phyloP scores from a whole-genome alignment of 2,329 filamentous ascomycete species.

The Penicillium brasilianum region DNA sequence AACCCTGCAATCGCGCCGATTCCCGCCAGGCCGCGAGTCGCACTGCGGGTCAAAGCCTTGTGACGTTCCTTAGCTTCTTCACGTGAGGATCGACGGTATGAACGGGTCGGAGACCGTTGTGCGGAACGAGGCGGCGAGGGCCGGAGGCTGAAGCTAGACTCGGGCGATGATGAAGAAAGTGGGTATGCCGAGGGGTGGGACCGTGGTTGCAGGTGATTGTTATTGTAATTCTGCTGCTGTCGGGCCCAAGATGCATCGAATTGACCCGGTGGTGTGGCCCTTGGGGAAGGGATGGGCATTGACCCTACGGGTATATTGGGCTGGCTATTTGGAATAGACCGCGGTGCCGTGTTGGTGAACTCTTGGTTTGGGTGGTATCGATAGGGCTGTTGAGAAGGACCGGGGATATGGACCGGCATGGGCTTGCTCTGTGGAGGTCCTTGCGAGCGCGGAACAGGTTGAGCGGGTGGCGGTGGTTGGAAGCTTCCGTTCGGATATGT shows the following conservation, averaged over 20 bases:
- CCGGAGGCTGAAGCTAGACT: conserved; percentile 21
- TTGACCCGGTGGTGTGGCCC: conserved; percentile 24
- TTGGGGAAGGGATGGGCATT: conserved; percentile 18
- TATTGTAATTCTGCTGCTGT: conserved; percentile 21
- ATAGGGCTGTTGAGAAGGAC: conserved; percentile 18
- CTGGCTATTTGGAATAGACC: conserved; percentile 24
- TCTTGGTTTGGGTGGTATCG: conserved; percentile 17
- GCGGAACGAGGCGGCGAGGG: conserved; percentile 23
- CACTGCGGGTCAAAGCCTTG: conserved; percentile 39
- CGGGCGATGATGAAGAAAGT: conserved; percentile 29
- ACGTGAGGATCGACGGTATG: conserved; percentile 22
- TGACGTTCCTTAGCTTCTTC: conserved; percentile 33
- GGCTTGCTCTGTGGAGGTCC: conserved; percentile 7
- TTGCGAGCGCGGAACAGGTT: conserved; percentile 16
- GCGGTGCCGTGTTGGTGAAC: conserved; percentile 15
- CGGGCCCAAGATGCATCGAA: conserved; percentile 17
- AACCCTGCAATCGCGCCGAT: conserved; percentile 47
- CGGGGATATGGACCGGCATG: conserved; percentile 5
- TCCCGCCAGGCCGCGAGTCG: conserved; percentile 43
- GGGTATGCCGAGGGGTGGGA: conserved; percentile 21
- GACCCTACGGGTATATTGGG: conserved; percentile 9
- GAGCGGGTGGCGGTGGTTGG: conserved; percentile 16
- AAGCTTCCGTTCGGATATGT: conserved; percentile 20
- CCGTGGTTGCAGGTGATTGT: conserved; percentile 22
- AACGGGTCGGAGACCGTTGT: conserved; percentile 24